phyloP scores from a whole-genome alignment of 2,329 filamentous ascomycete species.

The Fusarium begoniae region DNA sequence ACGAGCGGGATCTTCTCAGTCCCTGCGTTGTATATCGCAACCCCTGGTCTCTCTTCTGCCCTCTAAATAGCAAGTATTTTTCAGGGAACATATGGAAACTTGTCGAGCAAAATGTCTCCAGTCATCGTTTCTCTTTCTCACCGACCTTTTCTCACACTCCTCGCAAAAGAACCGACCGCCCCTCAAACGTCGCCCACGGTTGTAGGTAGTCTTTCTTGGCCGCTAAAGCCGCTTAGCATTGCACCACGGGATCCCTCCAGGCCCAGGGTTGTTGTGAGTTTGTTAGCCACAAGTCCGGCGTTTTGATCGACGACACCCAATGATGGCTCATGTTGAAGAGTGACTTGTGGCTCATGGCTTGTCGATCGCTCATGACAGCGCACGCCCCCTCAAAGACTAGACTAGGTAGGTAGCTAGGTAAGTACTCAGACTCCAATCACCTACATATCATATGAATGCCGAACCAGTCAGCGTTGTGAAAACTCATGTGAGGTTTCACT shows the following conservation, averaged over 20 bases:
- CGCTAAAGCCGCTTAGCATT: slow-evolving; percentile 19
- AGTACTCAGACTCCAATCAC: neutral
- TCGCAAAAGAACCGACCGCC: neutral
- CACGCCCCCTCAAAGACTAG: slow-evolving; percentile 25
- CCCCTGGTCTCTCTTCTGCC: neutral
- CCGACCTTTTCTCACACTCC: slow-evolving; percentile 18
- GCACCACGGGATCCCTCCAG: slow-evolving; percentile 8
- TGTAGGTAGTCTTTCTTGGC: slow-evolving; percentile 1
- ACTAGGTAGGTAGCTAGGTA: neutral
- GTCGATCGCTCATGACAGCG: slow-evolving; percentile 34
- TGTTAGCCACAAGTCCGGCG: slow-evolving; percentile 1
- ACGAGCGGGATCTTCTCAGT: slow-evolving; percentile 3
- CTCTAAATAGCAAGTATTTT: neutral
- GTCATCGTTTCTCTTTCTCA: slow-evolving; percentile 6
- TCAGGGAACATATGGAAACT: neutral
- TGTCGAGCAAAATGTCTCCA: neutral
- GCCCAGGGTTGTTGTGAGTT: neutral
- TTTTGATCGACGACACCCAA: slow-evolving; percentile 18
- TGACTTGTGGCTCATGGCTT: slow-evolving; percentile 42
- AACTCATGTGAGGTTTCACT: neutral
- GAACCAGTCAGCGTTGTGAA: slow-evolving; percentile 29
- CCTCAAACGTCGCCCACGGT: slow-evolving; percentile 6
- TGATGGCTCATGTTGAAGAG: slow-evolving; percentile 28
- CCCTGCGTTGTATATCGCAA: slow-evolving; percentile 5
- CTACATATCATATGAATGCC: neutral